phyloP scores from a whole-genome alignment of 2,329 filamentous ascomycete genomes.

The Exophiala phaeomuriformis region DNA sequence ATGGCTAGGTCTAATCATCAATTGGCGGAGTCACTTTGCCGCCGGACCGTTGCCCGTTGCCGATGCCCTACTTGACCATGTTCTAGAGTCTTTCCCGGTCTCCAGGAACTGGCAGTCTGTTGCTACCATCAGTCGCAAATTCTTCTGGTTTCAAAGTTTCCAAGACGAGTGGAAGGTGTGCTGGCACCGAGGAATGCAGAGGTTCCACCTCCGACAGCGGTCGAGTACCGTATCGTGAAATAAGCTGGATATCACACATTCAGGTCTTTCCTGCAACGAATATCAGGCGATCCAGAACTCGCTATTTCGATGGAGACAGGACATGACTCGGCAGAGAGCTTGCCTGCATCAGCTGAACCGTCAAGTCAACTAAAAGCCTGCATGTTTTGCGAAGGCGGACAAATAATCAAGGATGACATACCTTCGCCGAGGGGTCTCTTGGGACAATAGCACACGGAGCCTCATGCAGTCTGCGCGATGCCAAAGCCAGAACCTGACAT shows the following conservation, averaged over 20 bases:
- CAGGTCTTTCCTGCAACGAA: no score
- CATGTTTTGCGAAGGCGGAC: no score
- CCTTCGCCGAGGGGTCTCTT: no score
- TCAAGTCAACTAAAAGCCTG: no score
- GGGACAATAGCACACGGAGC: no score
- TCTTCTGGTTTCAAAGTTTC: constrained; percentile 19
- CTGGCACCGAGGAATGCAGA: constrained; percentile 5
- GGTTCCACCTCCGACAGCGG: background rate
- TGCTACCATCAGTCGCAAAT: constrained; percentile 15
- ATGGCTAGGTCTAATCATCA: constrained; percentile 16
- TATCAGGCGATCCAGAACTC: no score
- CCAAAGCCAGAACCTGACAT: no score
- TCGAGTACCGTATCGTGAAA: background rate
- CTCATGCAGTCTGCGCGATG: no score
- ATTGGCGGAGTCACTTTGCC: constrained; percentile 14
- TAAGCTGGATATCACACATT: background rate
- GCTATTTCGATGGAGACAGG: no score
- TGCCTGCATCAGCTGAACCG: no score
- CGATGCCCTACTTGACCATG: constrained; percentile 13
- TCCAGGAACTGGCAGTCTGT: constrained; percentile 15
- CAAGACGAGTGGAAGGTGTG: constrained; percentile 11
- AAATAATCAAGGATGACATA: no score
- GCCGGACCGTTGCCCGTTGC: constrained; percentile 3
- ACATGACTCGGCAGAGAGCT: no score
- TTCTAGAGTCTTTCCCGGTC: constrained; percentile 14